Conservation (phyloP, 2,329 filamentous ascomycete species). For the Fusarium hostae region DNA sequence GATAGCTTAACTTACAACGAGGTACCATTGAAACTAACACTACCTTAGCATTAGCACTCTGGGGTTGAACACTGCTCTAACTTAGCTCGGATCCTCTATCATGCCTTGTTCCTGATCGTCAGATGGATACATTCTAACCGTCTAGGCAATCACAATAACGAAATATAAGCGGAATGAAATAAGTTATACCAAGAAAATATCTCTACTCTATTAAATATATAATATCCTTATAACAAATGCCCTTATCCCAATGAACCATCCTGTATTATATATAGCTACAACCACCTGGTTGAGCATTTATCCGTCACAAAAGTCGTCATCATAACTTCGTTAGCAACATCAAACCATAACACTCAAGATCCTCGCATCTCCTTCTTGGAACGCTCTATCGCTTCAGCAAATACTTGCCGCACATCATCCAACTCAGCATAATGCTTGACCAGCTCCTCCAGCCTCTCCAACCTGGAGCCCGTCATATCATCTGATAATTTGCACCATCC, state of each 20-base stretch:
- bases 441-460: conserved; percentile 15
- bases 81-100: conserved; percentile 13
- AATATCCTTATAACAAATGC: background rate
- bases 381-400: conserved; percentile 26
- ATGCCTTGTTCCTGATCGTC: conserved; percentile 18
- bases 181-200: background rate
- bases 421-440: conserved; percentile 27
- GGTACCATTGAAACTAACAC: background rate
- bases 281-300: background rate
- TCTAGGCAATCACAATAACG: background rate
- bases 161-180: background rate
- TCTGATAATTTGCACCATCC: conserved; percentile 21
- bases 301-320: conserved; percentile 22
- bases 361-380: conserved; percentile 26
- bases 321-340: conserved; percentile 21
- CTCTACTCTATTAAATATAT: conserved; percentile 10
- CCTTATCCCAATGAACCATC: background rate
- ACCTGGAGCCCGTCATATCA: conserved; percentile 10
- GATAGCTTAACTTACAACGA: conserved; percentile 5
- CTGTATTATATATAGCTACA: conserved; percentile 3
- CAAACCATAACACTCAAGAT: background rate
- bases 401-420: conserved; percentile 19
- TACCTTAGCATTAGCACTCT: background rate
- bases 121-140: background rate
- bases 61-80: conserved; percentile 14